Evolutionary conservation across 768 basidiomycete species (phyloP).

Genomic region (Infundibulicybe gibba): DNA sequence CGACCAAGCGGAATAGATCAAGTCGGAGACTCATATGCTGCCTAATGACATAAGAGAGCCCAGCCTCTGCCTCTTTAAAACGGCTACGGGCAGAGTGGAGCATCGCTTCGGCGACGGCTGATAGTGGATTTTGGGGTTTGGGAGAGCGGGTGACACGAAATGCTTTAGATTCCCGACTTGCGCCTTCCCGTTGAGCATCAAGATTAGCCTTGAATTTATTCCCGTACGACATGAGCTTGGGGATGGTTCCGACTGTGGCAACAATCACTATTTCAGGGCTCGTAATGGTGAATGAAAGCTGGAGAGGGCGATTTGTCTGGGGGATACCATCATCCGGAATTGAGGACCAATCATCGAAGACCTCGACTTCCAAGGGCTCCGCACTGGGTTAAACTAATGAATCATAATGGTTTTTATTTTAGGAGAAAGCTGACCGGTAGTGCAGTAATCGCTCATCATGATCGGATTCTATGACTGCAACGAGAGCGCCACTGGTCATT

Average conservation of each 20-base stretch:
- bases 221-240: constrained; percentile 69
- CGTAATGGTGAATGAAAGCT: constrained; percentile 70
- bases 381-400: constrained; percentile 41
- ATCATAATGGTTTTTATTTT: neutral
- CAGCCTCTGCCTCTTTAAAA: constrained; percentile 64
- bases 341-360: constrained; percentile 80
- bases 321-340: constrained; percentile 36
- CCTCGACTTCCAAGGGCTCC: constrained; percentile 70
- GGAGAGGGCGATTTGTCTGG: constrained; percentile 45
- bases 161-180: constrained; percentile 72
- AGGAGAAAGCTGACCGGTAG: constrained; percentile 56
- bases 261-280: constrained; percentile 67
- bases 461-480: constrained; percentile 70
- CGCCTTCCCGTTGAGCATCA: constrained; percentile 69
- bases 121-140: constrained; percentile 76
- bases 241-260: constrained; percentile 72
- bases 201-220: constrained; percentile 76
- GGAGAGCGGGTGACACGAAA: constrained; percentile 72
- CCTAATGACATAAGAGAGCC: constrained; percentile 56
- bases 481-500: constrained; percentile 70
- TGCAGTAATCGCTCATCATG: constrained; percentile 62
- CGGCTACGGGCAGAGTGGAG: constrained; percentile 67
- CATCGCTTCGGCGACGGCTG: constrained; percentile 85
- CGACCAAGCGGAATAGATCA: constrained; percentile 57
- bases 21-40: constrained; percentile 76